Percentiles rank a stretch among this genome's conserved stretches.
Conservation (phyloP, 352 stramenopile genomes). For the Thalassiosira sp. region DNA sequence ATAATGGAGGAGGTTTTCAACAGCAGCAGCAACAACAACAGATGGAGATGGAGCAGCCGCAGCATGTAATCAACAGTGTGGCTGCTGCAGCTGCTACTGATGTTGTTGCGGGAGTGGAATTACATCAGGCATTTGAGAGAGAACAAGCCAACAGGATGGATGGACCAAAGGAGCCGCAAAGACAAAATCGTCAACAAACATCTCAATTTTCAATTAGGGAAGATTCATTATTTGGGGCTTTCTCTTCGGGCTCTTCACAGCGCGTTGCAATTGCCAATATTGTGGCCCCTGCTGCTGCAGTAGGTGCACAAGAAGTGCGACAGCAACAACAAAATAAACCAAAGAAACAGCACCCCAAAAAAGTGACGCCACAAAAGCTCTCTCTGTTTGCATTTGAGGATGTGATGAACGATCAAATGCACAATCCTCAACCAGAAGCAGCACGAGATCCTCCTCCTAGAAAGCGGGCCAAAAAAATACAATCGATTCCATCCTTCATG, state of each 20-base stretch:
- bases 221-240: too few species aligned
- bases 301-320: neutral
- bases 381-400: neutral
- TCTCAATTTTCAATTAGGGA: too few species aligned
- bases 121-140: too few species aligned
- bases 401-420: constrained; percentile 1
- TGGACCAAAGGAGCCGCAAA: too few species aligned
- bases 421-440: neutral
- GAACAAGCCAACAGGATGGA: too few species aligned
- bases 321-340: neutral
- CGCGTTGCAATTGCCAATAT: too few species aligned
- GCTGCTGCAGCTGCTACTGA: neutral
- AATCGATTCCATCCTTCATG: constrained; percentile 24
- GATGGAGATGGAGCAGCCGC: neutral
- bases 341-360: neutral
- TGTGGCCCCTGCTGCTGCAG: neutral
- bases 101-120: too few species aligned
- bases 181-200: too few species aligned
- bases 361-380: neutral
- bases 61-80: neutral
- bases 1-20: neutral
- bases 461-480: constrained; percentile 2
- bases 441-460: constrained; percentile 1
- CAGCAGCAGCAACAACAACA: too few species aligned
- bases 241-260: too few species aligned